Evolutionary conservation across 2,329 filamentous ascomycete species (phyloP).

Genomic region (Phyllosticta citribraziliensis): DNA sequence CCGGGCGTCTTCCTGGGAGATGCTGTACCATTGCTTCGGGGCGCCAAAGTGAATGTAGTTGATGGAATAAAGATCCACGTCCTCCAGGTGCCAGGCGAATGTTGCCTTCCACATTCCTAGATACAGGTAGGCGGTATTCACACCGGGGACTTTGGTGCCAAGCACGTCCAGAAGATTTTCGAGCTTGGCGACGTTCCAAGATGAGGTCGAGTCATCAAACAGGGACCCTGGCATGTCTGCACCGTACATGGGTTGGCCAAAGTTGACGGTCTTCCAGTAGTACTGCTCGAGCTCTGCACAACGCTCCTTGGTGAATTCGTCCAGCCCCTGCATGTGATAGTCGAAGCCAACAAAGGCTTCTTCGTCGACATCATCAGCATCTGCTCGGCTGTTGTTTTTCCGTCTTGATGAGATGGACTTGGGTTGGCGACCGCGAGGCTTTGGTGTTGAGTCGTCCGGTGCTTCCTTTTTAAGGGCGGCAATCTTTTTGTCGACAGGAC

Average conservation of each 20-base stretch:
- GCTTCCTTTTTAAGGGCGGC: conserved; percentile 25
- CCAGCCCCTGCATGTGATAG: conserved; percentile 71
- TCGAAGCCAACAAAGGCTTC: conserved; percentile 84
- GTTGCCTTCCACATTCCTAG: conserved; percentile 99
- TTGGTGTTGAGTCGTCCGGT: conserved; percentile 42
- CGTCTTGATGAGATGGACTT: conserved; percentile 76
- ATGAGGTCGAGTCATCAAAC: conserved; percentile 73
- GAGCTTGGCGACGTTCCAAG: conserved; percentile 92
- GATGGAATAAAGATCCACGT: conserved; percentile 98
- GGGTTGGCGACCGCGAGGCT: conserved; percentile 47
- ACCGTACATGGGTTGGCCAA: conserved; percentile 88
- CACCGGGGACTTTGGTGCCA: conserved; percentile 89
- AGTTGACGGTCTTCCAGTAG: conserved; percentile 97
- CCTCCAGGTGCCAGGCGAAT: conserved; percentile 97
- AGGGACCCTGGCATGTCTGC: conserved; percentile 94
- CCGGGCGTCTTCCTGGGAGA: conserved; percentile 87
- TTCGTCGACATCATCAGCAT: conserved; percentile 73
- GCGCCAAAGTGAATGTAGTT: conserved; percentile 99
- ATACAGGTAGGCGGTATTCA: conserved; percentile 96
- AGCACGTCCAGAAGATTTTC: conserved; percentile 89
- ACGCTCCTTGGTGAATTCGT: conserved; percentile 81
- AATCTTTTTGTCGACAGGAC: conserved; percentile 9
- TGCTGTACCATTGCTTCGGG: conserved; percentile 99
- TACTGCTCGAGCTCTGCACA: conserved; percentile 89
- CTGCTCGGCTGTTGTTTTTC: conserved; percentile 74